A percentile compares a stretch with the other conserved stretches of the same genome.
Evolutionary conservation across 2,329 filamentous ascomycete genomes (phyloP).

Genomic region (Myriosclerotinia curreyana): DNA sequence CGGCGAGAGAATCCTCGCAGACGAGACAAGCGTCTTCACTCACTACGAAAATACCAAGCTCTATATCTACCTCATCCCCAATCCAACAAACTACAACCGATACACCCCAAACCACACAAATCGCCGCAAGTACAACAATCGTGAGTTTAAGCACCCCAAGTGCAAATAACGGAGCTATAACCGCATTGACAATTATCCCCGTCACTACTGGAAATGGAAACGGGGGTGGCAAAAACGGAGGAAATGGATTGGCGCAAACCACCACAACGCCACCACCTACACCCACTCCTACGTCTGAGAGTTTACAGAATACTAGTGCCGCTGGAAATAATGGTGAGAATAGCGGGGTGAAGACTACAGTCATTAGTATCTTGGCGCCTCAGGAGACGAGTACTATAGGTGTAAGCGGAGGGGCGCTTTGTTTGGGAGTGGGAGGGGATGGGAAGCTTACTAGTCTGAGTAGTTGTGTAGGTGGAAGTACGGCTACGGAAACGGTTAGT

Average conservation of each 20-base stretch:
- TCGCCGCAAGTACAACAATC: not conserved
- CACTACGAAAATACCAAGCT: not conserved
- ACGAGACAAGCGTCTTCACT: not conserved
- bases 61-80: not conserved
- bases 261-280: not conserved
- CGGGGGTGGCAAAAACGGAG: not conserved
- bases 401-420: not conserved
- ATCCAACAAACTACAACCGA: not conserved
- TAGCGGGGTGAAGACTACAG: not conserved
- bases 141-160: not conserved
- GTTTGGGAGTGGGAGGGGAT: not conserved
- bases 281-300: not conserved
- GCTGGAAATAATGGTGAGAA: not conserved
- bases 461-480: constrained; percentile 4
- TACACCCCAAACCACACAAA: not conserved
- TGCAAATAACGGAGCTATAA: not conserved
- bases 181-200: not conserved
- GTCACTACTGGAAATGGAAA: not conserved
- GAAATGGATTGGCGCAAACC: not conserved
- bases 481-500: not conserved
- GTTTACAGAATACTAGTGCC: not conserved
- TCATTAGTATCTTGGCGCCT: not conserved
- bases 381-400: not conserved
- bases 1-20: not conserved
- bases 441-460: constrained; percentile 2